A percentile compares a stretch with the other conserved stretches of the same genome.
phyloP scores from a whole-genome alignment of 495 filamentous ascomycete species.

The Podospora fimiseda region DNA sequence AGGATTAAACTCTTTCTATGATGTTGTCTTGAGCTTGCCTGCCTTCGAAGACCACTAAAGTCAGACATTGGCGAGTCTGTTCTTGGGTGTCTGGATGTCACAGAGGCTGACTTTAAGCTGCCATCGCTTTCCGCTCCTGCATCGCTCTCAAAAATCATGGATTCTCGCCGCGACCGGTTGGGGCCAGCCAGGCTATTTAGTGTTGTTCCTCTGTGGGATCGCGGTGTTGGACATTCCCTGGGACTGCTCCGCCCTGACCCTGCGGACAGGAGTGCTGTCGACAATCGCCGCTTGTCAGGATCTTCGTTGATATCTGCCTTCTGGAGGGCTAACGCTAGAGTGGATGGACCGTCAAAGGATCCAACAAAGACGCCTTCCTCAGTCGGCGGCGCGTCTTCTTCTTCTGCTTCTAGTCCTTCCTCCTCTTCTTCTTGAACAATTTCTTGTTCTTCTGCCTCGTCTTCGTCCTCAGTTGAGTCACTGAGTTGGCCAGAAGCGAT shows the following conservation, averaged over 20 bases:
- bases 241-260: slow-evolving; percentile 71
- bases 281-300: slow-evolving; percentile 32
- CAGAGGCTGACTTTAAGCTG: slow-evolving; percentile 75
- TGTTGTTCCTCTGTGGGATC: slow-evolving; percentile 69
- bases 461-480: slow-evolving; percentile 59
- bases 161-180: slow-evolving; percentile 59
- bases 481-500: slow-evolving; percentile 81
- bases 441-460: slow-evolving; percentile 31
- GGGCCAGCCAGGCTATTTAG: slow-evolving; percentile 49
- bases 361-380: slow-evolving; percentile 47
- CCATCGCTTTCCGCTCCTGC: slow-evolving; percentile 68
- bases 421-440: slow-evolving; percentile 14
- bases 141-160: slow-evolving; percentile 73
- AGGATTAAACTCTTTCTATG: slow-evolving; percentile 79
- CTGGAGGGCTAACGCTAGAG: slow-evolving; percentile 51
- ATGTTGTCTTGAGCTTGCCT: slow-evolving; percentile 65
- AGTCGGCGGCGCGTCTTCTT: slow-evolving; percentile 27
- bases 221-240: slow-evolving; percentile 82
- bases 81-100: slow-evolving; percentile 56
- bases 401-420: slow-evolving; percentile 15
- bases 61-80: slow-evolving; percentile 92
- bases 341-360: slow-evolving; percentile 52
- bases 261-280: slow-evolving; percentile 47
- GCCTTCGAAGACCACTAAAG: slow-evolving; percentile 58
- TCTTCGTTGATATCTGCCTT: slow-evolving; percentile 37